Conservation (phyloP, 2,329 filamentous ascomycete genomes). For the Cladosporium halotolerans region DNA sequence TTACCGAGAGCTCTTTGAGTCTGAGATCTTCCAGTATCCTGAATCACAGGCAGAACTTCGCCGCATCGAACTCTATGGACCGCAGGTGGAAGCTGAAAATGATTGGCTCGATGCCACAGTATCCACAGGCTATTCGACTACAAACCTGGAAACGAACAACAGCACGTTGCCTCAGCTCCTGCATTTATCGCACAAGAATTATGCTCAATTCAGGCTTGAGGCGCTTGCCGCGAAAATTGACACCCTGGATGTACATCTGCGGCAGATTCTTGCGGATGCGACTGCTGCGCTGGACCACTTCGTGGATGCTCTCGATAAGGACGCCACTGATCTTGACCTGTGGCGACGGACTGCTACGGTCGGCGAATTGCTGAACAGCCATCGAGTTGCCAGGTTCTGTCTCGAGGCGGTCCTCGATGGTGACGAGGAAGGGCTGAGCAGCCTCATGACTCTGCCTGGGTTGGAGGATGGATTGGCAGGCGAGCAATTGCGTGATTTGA, state of each 20-base stretch:
- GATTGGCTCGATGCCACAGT: conserved; percentile 25
- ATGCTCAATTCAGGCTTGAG: conserved; percentile 88
- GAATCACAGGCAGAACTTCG: conserved; percentile 82
- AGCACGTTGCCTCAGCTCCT: conserved; percentile 83
- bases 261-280: conserved; percentile 29
- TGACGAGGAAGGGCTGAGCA: conserved; percentile 52
- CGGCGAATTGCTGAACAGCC: conserved; percentile 51
- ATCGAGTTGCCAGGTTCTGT: conserved; percentile 55
- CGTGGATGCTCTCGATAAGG: conserved; percentile 57
- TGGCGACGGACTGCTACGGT: conserved; percentile 58
- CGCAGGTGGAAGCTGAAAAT: conserved; percentile 36
- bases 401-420: conserved; percentile 58
- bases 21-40: conserved; percentile 88
- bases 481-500: conserved; percentile 45
- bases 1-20: conserved; percentile 78
- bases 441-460: conserved; percentile 51
- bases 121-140: conserved; percentile 29
- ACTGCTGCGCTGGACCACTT: conserved; percentile 48
- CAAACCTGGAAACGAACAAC: conserved; percentile 64
- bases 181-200: conserved; percentile 91
- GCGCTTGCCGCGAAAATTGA: conserved; percentile 23
- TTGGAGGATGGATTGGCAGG: conserved; percentile 50
- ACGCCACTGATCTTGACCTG: conserved; percentile 58
- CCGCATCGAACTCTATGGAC: conserved; percentile 53
- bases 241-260: conserved; percentile 20